These are phyloP conservation scores for Clavispora phyllophila DNA, from an alignment of 805 yeast genomes.

Conservation along the genomic window DNA sequence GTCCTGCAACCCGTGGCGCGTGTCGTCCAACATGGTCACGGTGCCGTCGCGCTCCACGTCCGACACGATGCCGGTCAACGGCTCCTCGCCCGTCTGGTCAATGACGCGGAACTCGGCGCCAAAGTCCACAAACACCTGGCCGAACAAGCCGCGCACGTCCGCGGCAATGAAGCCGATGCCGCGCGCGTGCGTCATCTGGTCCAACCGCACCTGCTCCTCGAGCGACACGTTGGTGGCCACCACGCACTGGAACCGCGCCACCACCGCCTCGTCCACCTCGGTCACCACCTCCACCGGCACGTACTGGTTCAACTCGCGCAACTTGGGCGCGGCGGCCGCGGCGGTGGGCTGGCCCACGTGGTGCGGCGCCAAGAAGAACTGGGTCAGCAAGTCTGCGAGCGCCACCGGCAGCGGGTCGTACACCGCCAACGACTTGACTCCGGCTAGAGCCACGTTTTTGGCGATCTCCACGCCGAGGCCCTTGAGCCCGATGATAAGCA, in stretches of 20 bases:
- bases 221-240: slow-evolving; percentile 76
- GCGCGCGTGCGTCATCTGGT: slow-evolving; percentile 66
- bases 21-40: slow-evolving; percentile 89
- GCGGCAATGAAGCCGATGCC: slow-evolving; percentile 78
- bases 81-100: slow-evolving; percentile 93
- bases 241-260: slow-evolving; percentile 65
- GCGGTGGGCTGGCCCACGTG: slow-evolving; percentile 84
- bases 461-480: slow-evolving; percentile 97
- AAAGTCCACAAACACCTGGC: slow-evolving; percentile 83
- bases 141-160: slow-evolving; percentile 84
- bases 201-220: slow-evolving; percentile 70
- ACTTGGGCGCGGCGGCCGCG: slow-evolving; percentile 54
- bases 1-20: slow-evolving; percentile 89
- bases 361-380: slow-evolving; percentile 66
- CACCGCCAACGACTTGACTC: slow-evolving; percentile 84
- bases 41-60: slow-evolving; percentile 85
- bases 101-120: slow-evolving; percentile 75
- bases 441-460: slow-evolving; percentile 93
- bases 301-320: slow-evolving; percentile 82
- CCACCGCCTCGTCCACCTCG: slow-evolving; percentile 48
- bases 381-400: slow-evolving; percentile 76
- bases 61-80: slow-evolving; percentile 77
- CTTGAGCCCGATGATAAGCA: slow-evolving; percentile 81
- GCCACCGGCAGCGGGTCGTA: slow-evolving; percentile 74
- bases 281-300: slow-evolving; percentile 74